A percentile compares a stretch with the other conserved stretches of the same genome.
These are phyloP conservation scores for Larix sibirica DNA, from an alignment of 83 land plant species.

Conservation along the genomic window DNA sequence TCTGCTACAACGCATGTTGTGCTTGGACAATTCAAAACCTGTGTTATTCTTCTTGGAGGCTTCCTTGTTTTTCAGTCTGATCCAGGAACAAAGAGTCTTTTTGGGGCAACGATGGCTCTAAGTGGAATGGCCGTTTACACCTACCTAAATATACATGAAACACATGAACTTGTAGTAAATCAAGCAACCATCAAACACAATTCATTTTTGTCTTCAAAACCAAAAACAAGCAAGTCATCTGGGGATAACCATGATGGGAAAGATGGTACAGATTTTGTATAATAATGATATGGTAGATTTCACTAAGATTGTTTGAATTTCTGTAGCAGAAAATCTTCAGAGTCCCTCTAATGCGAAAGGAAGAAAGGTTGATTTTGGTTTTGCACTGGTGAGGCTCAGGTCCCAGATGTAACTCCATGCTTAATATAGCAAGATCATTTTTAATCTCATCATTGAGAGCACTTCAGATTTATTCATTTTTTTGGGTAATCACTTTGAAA, in stretches of 20 bases:
- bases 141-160: constrained; percentile 36
- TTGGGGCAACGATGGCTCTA: constrained; percentile 68
- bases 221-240: constrained; percentile 25
- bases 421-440: background rate
- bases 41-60: constrained; percentile 74
- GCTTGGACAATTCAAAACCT: constrained; percentile 81
- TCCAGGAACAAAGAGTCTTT: constrained; percentile 62
- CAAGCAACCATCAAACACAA: constrained; percentile 6
- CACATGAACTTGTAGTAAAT: constrained; percentile 5
- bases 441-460: background rate
- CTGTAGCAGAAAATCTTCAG: background rate
- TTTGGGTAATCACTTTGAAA: too few species aligned
- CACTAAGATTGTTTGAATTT: background rate
- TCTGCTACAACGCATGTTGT: constrained; percentile 81
- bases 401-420: background rate
- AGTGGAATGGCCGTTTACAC: constrained; percentile 75
- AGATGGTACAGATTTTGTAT: constrained; percentile 11
- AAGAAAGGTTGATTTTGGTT: background rate
- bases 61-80: constrained; percentile 57
- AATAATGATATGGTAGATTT: background rate
- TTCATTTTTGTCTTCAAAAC: constrained; percentile 10
- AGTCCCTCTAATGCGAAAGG: background rate
- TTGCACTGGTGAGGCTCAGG: background rate
- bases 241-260: constrained; percentile 12
- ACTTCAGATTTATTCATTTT: too few species aligned